Conservation (phyloP, 305 asterid genomes). For the Galium porrigens region DNA sequence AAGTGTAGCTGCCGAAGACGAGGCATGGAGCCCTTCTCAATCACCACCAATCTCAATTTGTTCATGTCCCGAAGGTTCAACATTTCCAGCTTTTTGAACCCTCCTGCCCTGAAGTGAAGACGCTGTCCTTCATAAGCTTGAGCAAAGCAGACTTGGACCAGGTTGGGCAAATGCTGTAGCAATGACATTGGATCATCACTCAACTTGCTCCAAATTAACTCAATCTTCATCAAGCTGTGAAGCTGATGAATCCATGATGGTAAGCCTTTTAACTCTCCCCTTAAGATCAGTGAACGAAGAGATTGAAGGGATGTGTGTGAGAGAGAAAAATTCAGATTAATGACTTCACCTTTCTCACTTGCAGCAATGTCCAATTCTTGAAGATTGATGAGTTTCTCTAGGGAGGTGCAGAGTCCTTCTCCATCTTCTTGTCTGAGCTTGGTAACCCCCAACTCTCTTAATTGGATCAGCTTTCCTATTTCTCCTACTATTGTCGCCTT, state of each 20-base stretch:
- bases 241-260: conserved; percentile 21
- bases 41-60: conserved; percentile 8
- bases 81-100: conserved; percentile 18
- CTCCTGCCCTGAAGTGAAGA: conserved; percentile 13
- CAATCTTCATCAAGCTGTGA: conserved; percentile 9
- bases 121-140: conserved; percentile 17
- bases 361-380: conserved; percentile 7
- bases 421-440: conserved; percentile 17
- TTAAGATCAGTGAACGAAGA: conserved; percentile 6
- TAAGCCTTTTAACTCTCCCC: conserved; percentile 11
- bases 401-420: conserved; percentile 12
- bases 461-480: conserved; percentile 8
- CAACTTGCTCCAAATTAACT: conserved; percentile 1
- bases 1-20: conserved; percentile 6
- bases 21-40: conserved; percentile 20
- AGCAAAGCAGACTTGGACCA: not conserved
- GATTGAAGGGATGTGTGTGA: not conserved
- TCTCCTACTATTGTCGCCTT: not conserved
- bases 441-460: conserved; percentile 11
- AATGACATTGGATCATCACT: conserved; percentile 10
- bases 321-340: conserved; percentile 7
- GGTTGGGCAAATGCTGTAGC: conserved; percentile 20
- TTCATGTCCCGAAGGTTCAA: not conserved
- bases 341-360: not conserved
- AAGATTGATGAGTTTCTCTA: conserved; percentile 10